Percentiles rank a stretch among this genome's conserved stretches.
Conservation (phyloP, 2,329 filamentous ascomycete genomes). For the Dothistroma pini region DNA sequence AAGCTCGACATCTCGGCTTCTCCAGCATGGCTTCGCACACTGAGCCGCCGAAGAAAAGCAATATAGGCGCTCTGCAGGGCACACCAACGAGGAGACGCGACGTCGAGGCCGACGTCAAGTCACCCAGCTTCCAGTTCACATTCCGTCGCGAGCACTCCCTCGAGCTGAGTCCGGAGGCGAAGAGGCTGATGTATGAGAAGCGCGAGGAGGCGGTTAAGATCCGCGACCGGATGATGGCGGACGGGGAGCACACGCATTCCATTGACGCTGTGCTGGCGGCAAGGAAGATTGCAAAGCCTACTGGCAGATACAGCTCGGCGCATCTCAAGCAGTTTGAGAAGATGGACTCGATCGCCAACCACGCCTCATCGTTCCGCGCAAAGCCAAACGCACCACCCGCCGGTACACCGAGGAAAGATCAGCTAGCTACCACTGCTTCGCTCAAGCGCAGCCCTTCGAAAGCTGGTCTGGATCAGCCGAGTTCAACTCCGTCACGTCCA, state of each 20-base stretch:
- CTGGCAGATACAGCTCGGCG: conserved; percentile 77
- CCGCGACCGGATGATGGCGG: conserved; percentile 63
- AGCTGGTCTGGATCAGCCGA: conserved; percentile 57
- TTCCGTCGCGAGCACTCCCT: conserved; percentile 54
- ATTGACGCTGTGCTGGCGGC: conserved; percentile 38
- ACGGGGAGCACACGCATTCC: conserved; percentile 52
- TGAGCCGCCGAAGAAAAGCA: conserved; percentile 43
- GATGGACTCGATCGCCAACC: conserved; percentile 92
- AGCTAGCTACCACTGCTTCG: conserved; percentile 31
- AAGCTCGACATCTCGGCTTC: conserved; percentile 78
- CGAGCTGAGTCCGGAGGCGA: conserved; percentile 59
- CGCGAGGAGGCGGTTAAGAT: conserved; percentile 68
- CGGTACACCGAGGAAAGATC: conserved; percentile 6
- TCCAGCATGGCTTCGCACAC: conserved; percentile 63
- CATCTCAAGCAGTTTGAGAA: conserved; percentile 89
- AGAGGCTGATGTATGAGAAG: conserved; percentile 61
- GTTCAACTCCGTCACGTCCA: conserved; percentile 15
- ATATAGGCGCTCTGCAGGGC: conserved; percentile 47
- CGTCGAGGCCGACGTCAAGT: conserved; percentile 39
- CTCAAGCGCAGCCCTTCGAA: conserved; percentile 57
- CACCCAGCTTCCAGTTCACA: conserved; percentile 64
- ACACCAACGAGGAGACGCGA: conserved; percentile 56
- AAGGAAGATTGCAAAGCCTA: conserved; percentile 76
- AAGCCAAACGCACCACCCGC: conserved; percentile 11
- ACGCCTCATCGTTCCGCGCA: conserved; percentile 71